phyloP scores from a whole-genome alignment of 73 alveolate genomes.

The Paramecium octaurelia region DNA sequence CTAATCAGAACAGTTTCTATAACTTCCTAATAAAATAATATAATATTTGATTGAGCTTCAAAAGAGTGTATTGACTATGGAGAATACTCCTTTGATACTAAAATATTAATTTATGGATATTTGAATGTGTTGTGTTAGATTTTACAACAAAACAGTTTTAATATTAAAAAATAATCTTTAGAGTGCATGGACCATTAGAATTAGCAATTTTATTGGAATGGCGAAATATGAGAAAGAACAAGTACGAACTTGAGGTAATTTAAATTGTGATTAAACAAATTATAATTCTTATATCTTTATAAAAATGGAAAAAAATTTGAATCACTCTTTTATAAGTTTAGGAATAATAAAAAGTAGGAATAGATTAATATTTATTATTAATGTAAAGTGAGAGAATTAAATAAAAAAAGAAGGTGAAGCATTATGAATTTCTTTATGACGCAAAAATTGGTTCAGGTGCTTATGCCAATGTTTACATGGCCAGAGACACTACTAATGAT shows the following conservation, averaged over 20 bases:
- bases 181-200: background rate
- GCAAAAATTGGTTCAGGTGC: conserved; percentile 14
- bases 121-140: background rate
- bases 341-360: background rate
- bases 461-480: conserved; percentile 21
- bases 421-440: background rate
- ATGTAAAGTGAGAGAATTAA: conserved; percentile 12
- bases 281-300: background rate
- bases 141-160: background rate
- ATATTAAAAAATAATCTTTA: background rate
- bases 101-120: background rate
- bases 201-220: background rate
- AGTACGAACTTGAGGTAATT: background rate
- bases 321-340: background rate
- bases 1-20: background rate
- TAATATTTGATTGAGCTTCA: background rate
- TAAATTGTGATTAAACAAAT: background rate
- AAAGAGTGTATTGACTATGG: background rate
- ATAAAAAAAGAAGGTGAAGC: background rate
- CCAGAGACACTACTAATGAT: background rate
- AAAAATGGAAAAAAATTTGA: background rate
- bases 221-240: background rate
- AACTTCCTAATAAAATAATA: background rate
- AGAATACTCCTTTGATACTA: background rate
- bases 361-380: background rate